Base-by-base conservation (phyloP, 2,329 filamentous ascomycete genomes). In the Sporothrix globosa region DNA sequence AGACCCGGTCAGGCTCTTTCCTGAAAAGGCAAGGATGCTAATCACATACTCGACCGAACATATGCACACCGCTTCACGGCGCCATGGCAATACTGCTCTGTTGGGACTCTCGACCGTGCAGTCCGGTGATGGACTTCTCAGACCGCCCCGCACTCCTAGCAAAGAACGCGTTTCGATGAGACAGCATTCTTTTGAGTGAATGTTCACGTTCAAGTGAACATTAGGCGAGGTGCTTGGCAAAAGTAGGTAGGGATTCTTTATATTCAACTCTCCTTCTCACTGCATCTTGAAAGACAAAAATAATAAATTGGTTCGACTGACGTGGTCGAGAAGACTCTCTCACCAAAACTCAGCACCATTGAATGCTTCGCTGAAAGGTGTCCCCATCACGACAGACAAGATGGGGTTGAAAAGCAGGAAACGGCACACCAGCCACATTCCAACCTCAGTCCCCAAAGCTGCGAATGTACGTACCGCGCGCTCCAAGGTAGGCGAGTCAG, bases 1-100 rank as follows among this genome's bases (percentile, higher is more conserved):
- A 13, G n/a, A 14, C 19, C 13, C 27, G 11, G 39, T 10, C 39
- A 63, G 17, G 58, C 58, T 56, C 68, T 50, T 69, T 69, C 68
- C 68, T n/a, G 24, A 69, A 56, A 46, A 7, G 58, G 68, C 56
- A 54, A 46, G 53, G 9, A 11, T 65, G 34, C n/a, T 46, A 41
- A 41, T 30, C 27, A 61, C 56, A 39, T 9, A 34, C 17, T 9
- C 34, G 10, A 24, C n/a, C 14, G 34, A 44, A 7, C 11, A 34
- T n/a, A 39, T 61, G 39, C 34, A 48, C 60, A 11, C 60, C 41
- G 17, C 13, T 65, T 65, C 56, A 44, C 56, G n/a, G 34, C n/a
- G 10, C 21, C 10, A 41, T 0, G 11, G 10, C 13, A 21, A 9
- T 41, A 3, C 30, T 1, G n/a, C 10, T 21, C 6, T 11, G 30